Conservation (phyloP, 2,329 filamentous ascomycete genomes). For the Aureobasidium pullulans region DNA sequence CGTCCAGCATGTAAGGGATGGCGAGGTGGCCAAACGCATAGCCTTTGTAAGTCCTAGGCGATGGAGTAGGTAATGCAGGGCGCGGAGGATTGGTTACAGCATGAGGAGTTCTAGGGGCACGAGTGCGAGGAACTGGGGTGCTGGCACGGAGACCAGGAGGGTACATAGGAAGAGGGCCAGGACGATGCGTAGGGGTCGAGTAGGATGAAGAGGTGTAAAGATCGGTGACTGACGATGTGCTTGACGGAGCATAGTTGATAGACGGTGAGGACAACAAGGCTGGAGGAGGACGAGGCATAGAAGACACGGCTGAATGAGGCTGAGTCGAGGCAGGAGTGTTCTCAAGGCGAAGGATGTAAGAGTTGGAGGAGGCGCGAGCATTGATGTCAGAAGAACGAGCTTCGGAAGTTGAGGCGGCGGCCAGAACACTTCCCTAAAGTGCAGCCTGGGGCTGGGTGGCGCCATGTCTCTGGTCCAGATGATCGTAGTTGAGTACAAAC, state of each 20-base stretch:
- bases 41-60: background rate
- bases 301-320: background rate
- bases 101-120: background rate
- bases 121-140: background rate
- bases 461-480: constrained; percentile 40
- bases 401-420: background rate
- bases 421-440: constrained; percentile 12
- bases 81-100: no score
- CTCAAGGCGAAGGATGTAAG: no score
- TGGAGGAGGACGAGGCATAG: background rate
- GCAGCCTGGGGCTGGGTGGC: constrained; percentile 14
- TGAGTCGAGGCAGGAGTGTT: background rate
- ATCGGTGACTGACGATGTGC: background rate
- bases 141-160: background rate
- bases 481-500: constrained; percentile 45
- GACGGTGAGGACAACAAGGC: background rate
- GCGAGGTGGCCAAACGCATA: constrained; percentile 5
- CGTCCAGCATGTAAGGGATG: background rate
- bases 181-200: background rate
- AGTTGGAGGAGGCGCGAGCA: background rate
- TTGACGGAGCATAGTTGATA: background rate
- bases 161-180: background rate
- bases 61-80: background rate
- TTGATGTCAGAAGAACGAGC: background rate
- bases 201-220: background rate